Evolutionary conservation across 2,329 filamentous ascomycete species (phyloP).

Genomic region (Cercospora berteroae): DNA sequence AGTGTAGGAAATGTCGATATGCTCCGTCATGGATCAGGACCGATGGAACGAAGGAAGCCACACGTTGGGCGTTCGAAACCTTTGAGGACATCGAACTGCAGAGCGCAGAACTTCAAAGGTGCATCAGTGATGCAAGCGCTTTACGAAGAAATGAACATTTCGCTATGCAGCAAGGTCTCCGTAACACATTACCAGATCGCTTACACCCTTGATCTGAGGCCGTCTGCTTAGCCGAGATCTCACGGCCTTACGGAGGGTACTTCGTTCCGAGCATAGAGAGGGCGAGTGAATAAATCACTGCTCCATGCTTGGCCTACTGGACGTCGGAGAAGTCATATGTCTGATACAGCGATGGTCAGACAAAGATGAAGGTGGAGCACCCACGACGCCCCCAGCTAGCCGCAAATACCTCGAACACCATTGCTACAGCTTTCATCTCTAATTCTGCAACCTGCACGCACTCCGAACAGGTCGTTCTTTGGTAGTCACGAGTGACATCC

Average conservation of each 20-base stretch:
- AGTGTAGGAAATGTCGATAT: background rate
- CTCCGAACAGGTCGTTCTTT: background rate
- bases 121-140: background rate
- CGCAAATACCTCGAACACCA: background rate
- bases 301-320: background rate
- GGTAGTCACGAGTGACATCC: background rate
- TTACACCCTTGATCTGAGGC: background rate
- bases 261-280: background rate
- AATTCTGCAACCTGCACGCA: background rate
- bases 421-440: background rate
- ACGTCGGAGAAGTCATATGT: background rate
- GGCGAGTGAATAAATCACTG: background rate
- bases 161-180: background rate
- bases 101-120: background rate
- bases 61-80: background rate
- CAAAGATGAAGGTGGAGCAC: background rate
- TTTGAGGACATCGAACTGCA: background rate
- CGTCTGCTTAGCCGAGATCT: background rate
- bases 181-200: background rate
- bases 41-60: background rate
- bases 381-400: background rate
- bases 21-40: background rate
- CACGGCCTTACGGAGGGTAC: background rate
- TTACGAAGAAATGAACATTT: background rate
- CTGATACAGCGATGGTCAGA: background rate